Base-by-base conservation (phyloP, 2,329 filamentous ascomycete species). In the Colletotrichum somersetense region DNA sequence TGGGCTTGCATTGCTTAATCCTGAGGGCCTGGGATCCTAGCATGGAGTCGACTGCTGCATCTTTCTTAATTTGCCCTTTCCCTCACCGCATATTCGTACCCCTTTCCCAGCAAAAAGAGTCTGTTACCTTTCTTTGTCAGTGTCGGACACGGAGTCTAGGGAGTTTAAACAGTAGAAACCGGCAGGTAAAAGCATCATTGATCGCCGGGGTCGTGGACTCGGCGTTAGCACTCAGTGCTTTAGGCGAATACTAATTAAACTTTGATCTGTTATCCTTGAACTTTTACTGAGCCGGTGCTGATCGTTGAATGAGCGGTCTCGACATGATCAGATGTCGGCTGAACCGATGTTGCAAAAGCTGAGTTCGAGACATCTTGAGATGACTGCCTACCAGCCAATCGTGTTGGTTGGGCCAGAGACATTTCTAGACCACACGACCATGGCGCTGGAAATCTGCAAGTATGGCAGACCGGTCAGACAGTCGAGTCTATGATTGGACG, bases 181-280 rank as follows among this genome's bases (percentile, higher is more conserved):
- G 69, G 69, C 53, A 38, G 52, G 50, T 44, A 69, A 72, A 72
- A 72, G 59, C 59, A 69, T 72, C 69, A 64, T 53, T 55, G 53
- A 53, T 46, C 53, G 64, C 56, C 16, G 20, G 35, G 48, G 38
- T 30, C 59, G 48, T 69, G 40, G 44, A 61, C 20, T 18, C 44
- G 46, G 64, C 44, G 50, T 23, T 61, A 23, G 35, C 63, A 46
- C 40, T 30, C 20, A 55, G 64, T 64, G 50, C 30, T 26, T 26
- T 62, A 63, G 40, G 40, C 50, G 14, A 63, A 55, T 40, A 64
- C 23, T 30, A 33, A 7, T 56, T 48, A 20, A 55, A 33, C 38
- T 7, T 44, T 42, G n/a, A 55, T 50, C 16, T 33, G 26, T 20
- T 33, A 33, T 5, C 10, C 16, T n/a, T 26, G 50, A 14, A 33